Base-by-base conservation (phyloP, 768 basidiomycete species). In the Lactarius hatsudake region DNA sequence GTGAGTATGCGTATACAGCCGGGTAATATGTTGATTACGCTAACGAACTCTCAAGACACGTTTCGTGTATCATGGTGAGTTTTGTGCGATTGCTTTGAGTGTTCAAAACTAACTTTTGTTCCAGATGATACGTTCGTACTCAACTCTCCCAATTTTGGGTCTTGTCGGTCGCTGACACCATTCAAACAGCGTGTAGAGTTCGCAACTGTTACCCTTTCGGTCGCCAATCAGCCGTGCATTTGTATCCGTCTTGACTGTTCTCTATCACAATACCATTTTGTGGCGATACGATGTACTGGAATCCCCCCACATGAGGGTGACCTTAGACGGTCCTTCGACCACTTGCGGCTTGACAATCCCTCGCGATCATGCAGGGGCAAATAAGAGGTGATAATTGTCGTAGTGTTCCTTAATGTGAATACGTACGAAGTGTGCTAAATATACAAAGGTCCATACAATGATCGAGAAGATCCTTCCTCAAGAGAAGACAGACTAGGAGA, bases 1-100 rank as follows among this genome's bases (percentile, higher is more conserved):
- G 91, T 90, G 68, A 20, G 83, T 74, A 54, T 0, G 45, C 42
- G 34, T 26, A 45, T 26, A 28, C 34, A 28, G 26, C 20, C 17
- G 13, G 2, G 20, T 7, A 9, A 15, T 26, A 17, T 59, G 13
- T 26, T 63, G 58, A 63, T 73, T 53, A 72, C 48, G 40, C 51
- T 38, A 18, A 62, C 61, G 32, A 38, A 64, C 61, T 62, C 34
- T 36, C 67, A 54, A 93, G 91, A 92, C 91, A 26, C 84, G 83
- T 57, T 93, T 91, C 79, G 86, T 88, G 74, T 93, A 92, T 75
- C 87, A 93, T 71, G 91, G 91, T 90, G 78, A 23, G 77, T 57
- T 61, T 42, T n/a, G 15, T 34, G 17, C 28, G 40, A 34, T 7
- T 42, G n/a, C 42, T 42, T 48, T 20, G 12, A 12, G 10, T 40